A percentile compares a stretch with the other conserved stretches of the same genome.
phyloP scores from a whole-genome alignment of 2,329 filamentous ascomycete species.

The Colletotrichum trifolii region DNA sequence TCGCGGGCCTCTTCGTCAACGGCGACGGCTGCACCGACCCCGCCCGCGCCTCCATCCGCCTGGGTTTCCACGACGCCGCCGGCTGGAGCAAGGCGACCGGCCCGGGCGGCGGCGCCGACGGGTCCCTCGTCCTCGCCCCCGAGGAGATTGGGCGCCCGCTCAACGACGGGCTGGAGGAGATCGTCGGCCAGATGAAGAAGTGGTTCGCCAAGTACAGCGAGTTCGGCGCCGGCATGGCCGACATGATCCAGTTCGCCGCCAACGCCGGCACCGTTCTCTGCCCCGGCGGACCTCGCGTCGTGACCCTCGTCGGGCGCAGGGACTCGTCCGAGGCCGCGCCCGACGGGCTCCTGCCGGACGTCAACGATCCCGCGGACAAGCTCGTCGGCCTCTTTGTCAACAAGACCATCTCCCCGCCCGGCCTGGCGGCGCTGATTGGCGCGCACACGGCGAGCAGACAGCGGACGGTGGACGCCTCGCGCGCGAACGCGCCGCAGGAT shows the following conservation, averaged over 20 bases:
- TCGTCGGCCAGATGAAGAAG: slow-evolving; percentile 50
- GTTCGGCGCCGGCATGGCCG: slow-evolving; percentile 59
- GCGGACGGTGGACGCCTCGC: slow-evolving; percentile 52
- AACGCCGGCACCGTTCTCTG: slow-evolving; percentile 61
- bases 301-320: slow-evolving; percentile 61
- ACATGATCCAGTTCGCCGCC: slow-evolving; percentile 65
- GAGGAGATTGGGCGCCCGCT: slow-evolving; percentile 49
- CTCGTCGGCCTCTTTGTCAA: slow-evolving; percentile 60
- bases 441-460: slow-evolving; percentile 65
- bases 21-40: slow-evolving; percentile 53
- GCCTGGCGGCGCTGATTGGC: slow-evolving; percentile 64
- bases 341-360: slow-evolving; percentile 55
- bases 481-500: slow-evolving; percentile 61
- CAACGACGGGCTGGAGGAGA: slow-evolving; percentile 60
- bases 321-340: slow-evolving; percentile 55
- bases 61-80: slow-evolving; percentile 61
- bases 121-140: slow-evolving; percentile 52
- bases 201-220: slow-evolving; percentile 56
- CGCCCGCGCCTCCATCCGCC: slow-evolving; percentile 56
- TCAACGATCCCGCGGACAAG: slow-evolving; percentile 53
- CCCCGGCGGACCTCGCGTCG: slow-evolving; percentile 57
- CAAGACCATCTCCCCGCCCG: slow-evolving; percentile 63
- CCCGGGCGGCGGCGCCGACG: slow-evolving; percentile 57
- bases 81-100: slow-evolving; percentile 52
- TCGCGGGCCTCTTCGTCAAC: slow-evolving; percentile 49